A percentile compares a stretch with the other conserved stretches of the same genome.
These are phyloP conservation scores for Thamnidium elegans DNA, from an alignment of 192 early-diverging fungal species.

Conservation along the genomic window DNA sequence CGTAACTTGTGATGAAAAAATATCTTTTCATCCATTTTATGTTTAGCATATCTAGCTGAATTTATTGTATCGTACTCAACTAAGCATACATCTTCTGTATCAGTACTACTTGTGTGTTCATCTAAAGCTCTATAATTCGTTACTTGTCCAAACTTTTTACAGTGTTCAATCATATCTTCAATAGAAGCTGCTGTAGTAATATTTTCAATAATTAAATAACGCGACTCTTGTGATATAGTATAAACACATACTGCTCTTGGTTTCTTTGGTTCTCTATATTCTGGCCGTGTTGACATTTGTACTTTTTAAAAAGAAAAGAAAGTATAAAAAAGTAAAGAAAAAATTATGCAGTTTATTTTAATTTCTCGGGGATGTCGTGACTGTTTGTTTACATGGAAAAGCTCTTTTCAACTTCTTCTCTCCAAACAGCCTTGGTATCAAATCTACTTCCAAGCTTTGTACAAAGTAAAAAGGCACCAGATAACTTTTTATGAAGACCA, in stretches of 20 bases:
- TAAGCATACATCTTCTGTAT: slow-evolving; percentile 34
- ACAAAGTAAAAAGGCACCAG: slow-evolving; percentile 90
- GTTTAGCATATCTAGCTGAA: slow-evolving; percentile 35
- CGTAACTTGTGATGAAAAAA: slow-evolving; percentile 37
- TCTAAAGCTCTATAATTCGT: slow-evolving; percentile 16
- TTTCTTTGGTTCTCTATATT: slow-evolving; percentile 21
- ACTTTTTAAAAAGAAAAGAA: too few species aligned
- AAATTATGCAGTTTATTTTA: too few species aligned
- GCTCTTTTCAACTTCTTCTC: slow-evolving; percentile 27
- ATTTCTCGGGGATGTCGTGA: too few species aligned
- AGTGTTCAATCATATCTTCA: slow-evolving; percentile 21
- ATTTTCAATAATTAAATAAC: slow-evolving; percentile 31
- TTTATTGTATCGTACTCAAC: slow-evolving; percentile 25
- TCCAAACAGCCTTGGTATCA: slow-evolving; percentile 37
- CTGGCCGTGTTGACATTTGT: slow-evolving; percentile 2
- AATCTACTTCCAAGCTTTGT: slow-evolving; percentile 61
- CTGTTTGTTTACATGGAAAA: neutral
- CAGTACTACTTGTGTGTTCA: slow-evolving; percentile 19
- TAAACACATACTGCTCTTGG: slow-evolving; percentile 28
- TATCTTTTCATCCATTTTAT: slow-evolving; percentile 36
- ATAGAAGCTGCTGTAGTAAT: slow-evolving; percentile 23
- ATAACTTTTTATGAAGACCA: slow-evolving; percentile 90
- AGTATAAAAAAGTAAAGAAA: too few species aligned
- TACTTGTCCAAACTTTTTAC: slow-evolving; percentile 17
- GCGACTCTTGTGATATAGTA: slow-evolving; percentile 36